Evolutionary conservation across 202 grass and related monocot genomes (phyloP), one percentile per base, ranked within the genome.

Genomic region (Sporobolus alterniflorus): DNA sequence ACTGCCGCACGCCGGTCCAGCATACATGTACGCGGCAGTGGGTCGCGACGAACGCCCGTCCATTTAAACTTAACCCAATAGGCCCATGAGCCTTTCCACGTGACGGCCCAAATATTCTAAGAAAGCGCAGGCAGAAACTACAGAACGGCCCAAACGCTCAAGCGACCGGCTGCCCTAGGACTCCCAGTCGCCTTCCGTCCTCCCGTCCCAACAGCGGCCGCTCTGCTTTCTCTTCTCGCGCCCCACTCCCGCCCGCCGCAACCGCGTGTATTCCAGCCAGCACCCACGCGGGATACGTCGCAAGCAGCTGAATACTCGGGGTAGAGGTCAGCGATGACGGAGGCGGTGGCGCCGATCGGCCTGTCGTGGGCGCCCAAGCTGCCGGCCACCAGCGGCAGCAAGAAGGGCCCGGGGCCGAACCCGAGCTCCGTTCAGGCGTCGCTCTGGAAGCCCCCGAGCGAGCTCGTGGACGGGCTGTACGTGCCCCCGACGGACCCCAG

Each of bases 391-490:
- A 24, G 78, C 73, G 11, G 55, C 55, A 59, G 63, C 57, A 82
- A 79, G 84, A 42, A 1, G 10, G 74, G 51, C 34, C 59, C 54
- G 8, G 75, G 26, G 22, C 63, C 29, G 16, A 47, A 50, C 3
- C 21, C 73, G 52, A 84, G 74, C 86, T 66, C 41, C 31, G 61
- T 69, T 33, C 87, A 76, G 78, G 83, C 55, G 12, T 87, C 87
- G 0, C 56, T 87, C 10, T 93, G 87, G 87, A 98, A 72, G 73
- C 85, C 89, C 42, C 16, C 56, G 25, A 85, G 18, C 31, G 65
- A 89, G 48, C 96, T 98, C 56, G 85, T 98, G 6, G 93, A 94
- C 63, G 96, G 93, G 29, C 70, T 98, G 64, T 98, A 87, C 59
- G 87, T 98, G 21, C 91, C 93, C 21, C 96, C 93, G 25, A 83